Base-by-base conservation (phyloP, 2,329 filamentous ascomycete species). In the Verticillium longisporum region DNA sequence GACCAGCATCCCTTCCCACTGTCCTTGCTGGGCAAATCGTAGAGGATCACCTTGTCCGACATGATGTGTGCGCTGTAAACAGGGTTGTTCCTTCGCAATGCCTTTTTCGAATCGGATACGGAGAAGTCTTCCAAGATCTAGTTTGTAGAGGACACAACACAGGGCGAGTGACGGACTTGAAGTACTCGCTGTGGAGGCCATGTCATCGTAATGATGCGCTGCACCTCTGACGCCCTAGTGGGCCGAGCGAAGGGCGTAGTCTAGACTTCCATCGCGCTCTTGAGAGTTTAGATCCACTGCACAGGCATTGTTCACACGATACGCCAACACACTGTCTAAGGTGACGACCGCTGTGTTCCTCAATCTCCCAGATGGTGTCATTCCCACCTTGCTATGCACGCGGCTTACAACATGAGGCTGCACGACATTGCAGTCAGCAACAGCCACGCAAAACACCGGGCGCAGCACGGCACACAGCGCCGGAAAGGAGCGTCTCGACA, bases 1-100 rank as follows among this genome's bases (percentile, higher is more conserved):
- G 87, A 88, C 88, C 88, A 91, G 58, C 75, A 69, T 7, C 73
- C 73, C 45, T 75, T 71, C 15, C 75, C 75, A 21, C 75, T 55
- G 53, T 58, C 73, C 68, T 77, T 81, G 72, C 78, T 85, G 2
- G 87, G 83, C 2, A 91, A 71, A 69, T 91, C 88, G 66, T 84
- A 89, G 1, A 91, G 70, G 9, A 83, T 74, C 41, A 88, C 75
- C 4, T 68, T 63, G 1, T 71, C 64, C 34, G 72, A 62, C 73
- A 75, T 75, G 6, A 33, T 67, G 60, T 37, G 34, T 53, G 45
- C 4, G 5, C 21, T 36, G 34, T 9, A 36, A 36, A 36, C 4
- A 36, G 9, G 34, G 4, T 5, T 31, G 26, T 31, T 31, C 4
- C 4, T 31, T 4, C 4, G 2, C 34, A 36, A 36, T 9, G 34